A percentile compares a stretch with the other conserved stretches of the same genome.
Conservation (phyloP, 169 alveolate species). For the Cryptosporidium baileyi region DNA sequence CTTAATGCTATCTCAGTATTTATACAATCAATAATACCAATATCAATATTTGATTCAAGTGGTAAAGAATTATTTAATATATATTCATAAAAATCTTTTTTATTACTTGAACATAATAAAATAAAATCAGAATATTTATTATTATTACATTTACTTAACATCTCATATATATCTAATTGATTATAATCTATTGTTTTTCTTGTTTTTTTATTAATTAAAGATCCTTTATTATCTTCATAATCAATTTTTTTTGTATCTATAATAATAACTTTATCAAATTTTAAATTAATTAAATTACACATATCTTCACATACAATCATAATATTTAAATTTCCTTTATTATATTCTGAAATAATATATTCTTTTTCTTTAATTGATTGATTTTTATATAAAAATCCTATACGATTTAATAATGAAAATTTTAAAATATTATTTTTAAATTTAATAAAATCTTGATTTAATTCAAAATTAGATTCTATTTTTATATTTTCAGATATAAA, state of each 20-base stretch:
- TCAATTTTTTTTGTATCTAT: slow-evolving; percentile 78
- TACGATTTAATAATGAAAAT: neutral
- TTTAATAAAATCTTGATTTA: neutral
- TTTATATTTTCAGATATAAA: neutral
- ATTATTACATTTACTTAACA: slow-evolving; percentile 16
- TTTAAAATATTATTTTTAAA: neutral
- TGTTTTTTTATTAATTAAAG: neutral
- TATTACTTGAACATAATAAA: slow-evolving; percentile 88
- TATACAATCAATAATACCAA: slow-evolving; percentile 91
- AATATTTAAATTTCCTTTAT: slow-evolving; percentile 1
- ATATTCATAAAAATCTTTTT: slow-evolving; percentile 94
- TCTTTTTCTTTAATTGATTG: slow-evolving; percentile 8
- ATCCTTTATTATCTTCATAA: slow-evolving; percentile 46
- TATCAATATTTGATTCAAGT: slow-evolving; percentile 95
- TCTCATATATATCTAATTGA: slow-evolving; percentile 26
- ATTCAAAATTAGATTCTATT: neutral
- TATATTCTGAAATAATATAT: neutral
- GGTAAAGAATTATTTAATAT: slow-evolving; percentile 97
- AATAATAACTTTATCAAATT: slow-evolving; percentile 77
- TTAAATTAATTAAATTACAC: slow-evolving; percentile 62
- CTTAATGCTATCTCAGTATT: slow-evolving; percentile 97
- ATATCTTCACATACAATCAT: slow-evolving; percentile 47
- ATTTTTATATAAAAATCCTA: slow-evolving; percentile 13
- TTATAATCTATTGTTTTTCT: slow-evolving; percentile 50
- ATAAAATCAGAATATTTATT: slow-evolving; percentile 71